phyloP scores from a whole-genome alignment of 805 yeast genomes.

The Lipomyces starkeyi region DNA sequence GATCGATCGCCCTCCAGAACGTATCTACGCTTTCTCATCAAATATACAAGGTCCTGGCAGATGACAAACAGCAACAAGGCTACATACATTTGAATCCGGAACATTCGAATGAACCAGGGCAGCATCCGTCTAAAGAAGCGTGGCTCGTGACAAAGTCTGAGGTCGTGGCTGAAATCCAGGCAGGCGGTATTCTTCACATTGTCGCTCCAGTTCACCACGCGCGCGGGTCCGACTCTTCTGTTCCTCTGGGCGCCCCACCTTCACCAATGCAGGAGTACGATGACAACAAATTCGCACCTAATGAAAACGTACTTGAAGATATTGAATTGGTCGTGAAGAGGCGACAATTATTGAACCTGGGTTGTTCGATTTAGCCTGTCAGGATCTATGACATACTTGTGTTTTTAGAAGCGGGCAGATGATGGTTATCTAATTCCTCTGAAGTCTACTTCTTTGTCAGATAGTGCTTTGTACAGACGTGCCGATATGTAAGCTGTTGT shows the following conservation, averaged over 20 bases:
- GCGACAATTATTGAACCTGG: constrained; percentile 13
- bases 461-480: not conserved
- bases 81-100: constrained; percentile 11
- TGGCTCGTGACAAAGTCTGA: constrained; percentile 15
- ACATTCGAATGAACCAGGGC: too few species aligned
- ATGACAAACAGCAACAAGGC: constrained; percentile 12
- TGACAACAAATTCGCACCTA: not conserved
- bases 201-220: constrained; percentile 5
- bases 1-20: constrained; percentile 15
- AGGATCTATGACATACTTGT: not conserved
- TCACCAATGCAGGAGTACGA: not conserved
- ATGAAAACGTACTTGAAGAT: constrained; percentile 20
- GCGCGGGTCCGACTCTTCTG: not conserved
- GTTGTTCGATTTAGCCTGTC: not conserved
- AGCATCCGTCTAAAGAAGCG: not conserved
- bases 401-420: not conserved
- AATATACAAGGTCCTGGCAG: constrained; percentile 19
- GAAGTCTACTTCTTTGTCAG: not conserved
- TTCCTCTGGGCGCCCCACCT: not conserved
- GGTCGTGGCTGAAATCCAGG: constrained; percentile 1
- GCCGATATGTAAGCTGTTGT: not conserved
- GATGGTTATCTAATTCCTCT: not conserved
- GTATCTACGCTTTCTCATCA: constrained; percentile 19
- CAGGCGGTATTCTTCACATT: constrained; percentile 7
- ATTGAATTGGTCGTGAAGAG: constrained; percentile 24